Conservation (phyloP, 768 basidiomycete species). For the Coprinellus aureogranulatus region DNA sequence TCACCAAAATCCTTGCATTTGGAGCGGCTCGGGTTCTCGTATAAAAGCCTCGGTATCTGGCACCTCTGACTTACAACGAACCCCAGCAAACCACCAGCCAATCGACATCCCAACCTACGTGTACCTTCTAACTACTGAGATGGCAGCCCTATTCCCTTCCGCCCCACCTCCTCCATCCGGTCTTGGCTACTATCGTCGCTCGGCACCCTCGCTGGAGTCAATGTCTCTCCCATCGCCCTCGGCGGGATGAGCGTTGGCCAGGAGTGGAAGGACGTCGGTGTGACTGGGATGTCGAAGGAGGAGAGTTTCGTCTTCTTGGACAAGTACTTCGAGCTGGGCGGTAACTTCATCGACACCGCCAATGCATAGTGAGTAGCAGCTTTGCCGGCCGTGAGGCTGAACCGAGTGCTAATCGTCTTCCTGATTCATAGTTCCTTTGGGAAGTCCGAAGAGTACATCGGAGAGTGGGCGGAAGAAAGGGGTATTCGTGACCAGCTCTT, state of each 20-base stretch:
- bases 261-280: constrained; percentile 20
- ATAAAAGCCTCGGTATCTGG: no score
- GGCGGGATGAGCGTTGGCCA: constrained; percentile 41
- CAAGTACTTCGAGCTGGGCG: constrained; percentile 37
- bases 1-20: no score
- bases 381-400: no score
- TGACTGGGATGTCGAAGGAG: constrained; percentile 38
- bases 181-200: constrained; percentile 1
- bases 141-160: no score
- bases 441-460: constrained; percentile 45
- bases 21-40: no score
- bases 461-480: constrained; percentile 48
- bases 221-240: constrained; percentile 39
- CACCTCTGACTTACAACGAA: no score
- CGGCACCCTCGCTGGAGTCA: constrained; percentile 25
- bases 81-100: no score
- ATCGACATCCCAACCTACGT: no score
- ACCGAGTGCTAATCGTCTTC: no score
- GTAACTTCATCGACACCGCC: constrained; percentile 47
- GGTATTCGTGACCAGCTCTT: constrained; percentile 46
- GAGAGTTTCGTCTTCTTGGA: constrained; percentile 42
- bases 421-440: background rate
- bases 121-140: no score
- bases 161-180: background rate
- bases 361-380: constrained; percentile 35